A percentile compares a stretch with the other conserved stretches of the same genome.
Evolutionary conservation across 164 flowering plant species (phyloP).

Genomic region (Macadamia integrifolia): DNA sequence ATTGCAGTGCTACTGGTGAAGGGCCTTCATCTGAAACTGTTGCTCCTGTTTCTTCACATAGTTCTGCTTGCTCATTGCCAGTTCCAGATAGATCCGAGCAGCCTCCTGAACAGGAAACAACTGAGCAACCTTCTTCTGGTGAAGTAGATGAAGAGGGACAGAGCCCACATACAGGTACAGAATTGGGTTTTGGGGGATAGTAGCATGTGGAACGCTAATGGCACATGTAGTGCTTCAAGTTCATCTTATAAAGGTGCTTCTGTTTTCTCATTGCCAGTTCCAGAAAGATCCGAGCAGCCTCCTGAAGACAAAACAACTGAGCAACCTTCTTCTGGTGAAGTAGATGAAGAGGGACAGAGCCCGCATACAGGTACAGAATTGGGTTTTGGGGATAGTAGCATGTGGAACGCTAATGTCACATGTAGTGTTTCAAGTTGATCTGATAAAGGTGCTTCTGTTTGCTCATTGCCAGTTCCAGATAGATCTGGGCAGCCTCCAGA

Average conservation of each 20-base stretch:
- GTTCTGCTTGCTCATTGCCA: slow-evolving; percentile 17
- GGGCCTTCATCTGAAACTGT: slow-evolving; percentile 4
- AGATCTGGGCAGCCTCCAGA: not conserved
- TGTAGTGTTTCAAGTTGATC: slow-evolving; percentile 30
- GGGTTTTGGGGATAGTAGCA: slow-evolving; percentile 6
- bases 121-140: not conserved
- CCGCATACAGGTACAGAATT: slow-evolving; percentile 5
- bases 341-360: slow-evolving; percentile 1
- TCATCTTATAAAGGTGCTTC: slow-evolving; percentile 12
- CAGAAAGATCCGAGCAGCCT: not conserved
- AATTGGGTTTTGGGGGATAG: slow-evolving; percentile 6
- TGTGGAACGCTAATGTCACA: slow-evolving; percentile 17
- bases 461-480: too few relatives aligned
- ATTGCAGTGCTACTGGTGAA: slow-evolving; percentile 5
- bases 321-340: not conserved
- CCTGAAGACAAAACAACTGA: not conserved
- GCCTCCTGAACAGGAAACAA: slow-evolving; percentile 3
- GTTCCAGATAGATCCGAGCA: slow-evolving; percentile 7
- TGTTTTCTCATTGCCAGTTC: not conserved
- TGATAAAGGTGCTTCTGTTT: slow-evolving; percentile 4
- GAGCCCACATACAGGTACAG: slow-evolving; percentile 1
- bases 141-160: not conserved
- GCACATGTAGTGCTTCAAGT: slow-evolving; percentile 28
- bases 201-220: slow-evolving; percentile 16
- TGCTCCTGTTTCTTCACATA: slow-evolving; percentile 25